Percentiles rank a stretch among this genome's conserved stretches.
Conservation (phyloP, 2,329 filamentous ascomycete species). For the Alternaria infectoria region DNA sequence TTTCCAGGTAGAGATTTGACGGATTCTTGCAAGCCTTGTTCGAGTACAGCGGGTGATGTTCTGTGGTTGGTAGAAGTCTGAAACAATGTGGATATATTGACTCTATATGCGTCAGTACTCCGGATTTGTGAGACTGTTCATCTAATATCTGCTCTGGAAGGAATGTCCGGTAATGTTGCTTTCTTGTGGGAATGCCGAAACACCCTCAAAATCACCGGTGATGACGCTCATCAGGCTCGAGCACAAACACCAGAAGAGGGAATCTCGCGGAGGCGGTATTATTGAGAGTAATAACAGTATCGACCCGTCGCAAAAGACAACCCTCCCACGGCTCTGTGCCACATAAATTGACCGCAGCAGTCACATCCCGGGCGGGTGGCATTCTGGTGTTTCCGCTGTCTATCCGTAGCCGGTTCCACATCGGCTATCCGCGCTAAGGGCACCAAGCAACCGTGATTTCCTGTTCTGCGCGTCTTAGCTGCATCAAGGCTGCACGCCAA, state of each 20-base stretch:
- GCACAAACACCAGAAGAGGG: not conserved
- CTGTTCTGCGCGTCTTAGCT: slow-evolving; percentile 5
- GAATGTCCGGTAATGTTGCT: not conserved
- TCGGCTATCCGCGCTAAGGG: not conserved
- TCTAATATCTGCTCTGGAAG: rapidly evolving
- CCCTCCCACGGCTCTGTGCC: not conserved
- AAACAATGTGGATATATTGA: not conserved
- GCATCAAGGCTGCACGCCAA: slow-evolving; percentile 9
- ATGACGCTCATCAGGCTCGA: not conserved
- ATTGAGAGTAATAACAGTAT: not conserved
- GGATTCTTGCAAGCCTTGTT: not conserved
- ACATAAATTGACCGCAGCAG: not conserved
- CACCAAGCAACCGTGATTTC: not conserved
- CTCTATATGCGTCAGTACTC: not conserved
- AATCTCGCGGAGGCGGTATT: not conserved
- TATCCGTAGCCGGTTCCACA: not conserved
- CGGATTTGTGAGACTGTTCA: rapidly evolving
- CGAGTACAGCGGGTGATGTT: not conserved
- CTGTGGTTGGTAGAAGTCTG: not conserved
- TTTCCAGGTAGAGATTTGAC: not conserved
- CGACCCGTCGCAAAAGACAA: not conserved
- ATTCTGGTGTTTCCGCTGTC: not conserved
- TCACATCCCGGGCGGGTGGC: not conserved
- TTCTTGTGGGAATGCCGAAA: not conserved
- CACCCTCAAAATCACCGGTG: not conserved